Evolutionary conservation across 768 basidiomycete species (phyloP), one percentile per base, ranked within the genome.

Genomic region (Candolleomyces eurysporus): DNA sequence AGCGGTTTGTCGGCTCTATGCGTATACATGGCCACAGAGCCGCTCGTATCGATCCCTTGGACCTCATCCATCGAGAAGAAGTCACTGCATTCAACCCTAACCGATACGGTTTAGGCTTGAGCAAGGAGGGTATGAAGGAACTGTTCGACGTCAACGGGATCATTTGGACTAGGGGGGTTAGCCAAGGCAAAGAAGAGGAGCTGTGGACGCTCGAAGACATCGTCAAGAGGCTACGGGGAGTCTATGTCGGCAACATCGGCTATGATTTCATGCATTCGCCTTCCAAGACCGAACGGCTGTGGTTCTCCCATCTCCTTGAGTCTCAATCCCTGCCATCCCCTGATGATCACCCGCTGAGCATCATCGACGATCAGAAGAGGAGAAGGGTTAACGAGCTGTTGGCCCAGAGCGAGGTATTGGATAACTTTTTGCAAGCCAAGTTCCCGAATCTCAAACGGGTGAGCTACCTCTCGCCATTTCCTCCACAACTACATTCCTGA

Each of bases 251-350:
- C 2, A 84, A 85, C 22, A 92, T 97, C 65, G 93, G 91, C 0
- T 92, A 95, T 68, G 95, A 97, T 82, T 94, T 88, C 61, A 92
- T 93, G 91, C 92, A 95, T 72, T 89, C 91, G 11, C 88, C 90
- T 0, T 88, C 84, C 61, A 93, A 92, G 76, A 90, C 87, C 0
- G 93, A 94, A 73, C 82, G 92, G 0, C 79, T 91, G 5, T 96
- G 93, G 93, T 95, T 95, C 75, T 90, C 92, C 1, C 88, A 90
- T 67, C 78, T 92, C 16, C 79, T 97, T 8, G 94, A 97, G 74
- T 87, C 86, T 3, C 79, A 82, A 60, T 72, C 74, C 7, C 60
- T 76, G 21, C 77, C 79, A 4, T 72, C 73, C 1, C 66, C 74
- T 4, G 72, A 73, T 22, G 76, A 71, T 58, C 68, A 70, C 1